A percentile compares a stretch with the other conserved stretches of the same genome.
phyloP scores from a whole-genome alignment of 345 rosid genomes.

The Adansonia digitata region DNA sequence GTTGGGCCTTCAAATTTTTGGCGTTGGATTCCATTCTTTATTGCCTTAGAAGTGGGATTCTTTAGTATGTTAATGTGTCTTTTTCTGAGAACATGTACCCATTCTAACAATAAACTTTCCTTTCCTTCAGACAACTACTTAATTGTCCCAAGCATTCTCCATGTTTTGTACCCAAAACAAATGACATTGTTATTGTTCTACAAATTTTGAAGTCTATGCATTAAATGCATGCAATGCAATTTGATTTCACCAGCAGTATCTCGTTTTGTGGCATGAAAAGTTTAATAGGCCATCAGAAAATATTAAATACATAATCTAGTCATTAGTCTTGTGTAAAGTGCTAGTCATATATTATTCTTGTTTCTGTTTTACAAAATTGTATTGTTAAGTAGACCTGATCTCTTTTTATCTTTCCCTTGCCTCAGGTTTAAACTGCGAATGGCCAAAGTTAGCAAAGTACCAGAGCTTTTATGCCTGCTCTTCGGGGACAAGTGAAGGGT shows the following conservation, averaged over 20 bases:
- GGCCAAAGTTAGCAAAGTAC: constrained; percentile 55
- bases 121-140: background rate
- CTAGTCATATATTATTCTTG: constrained; percentile 3
- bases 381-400: background rate
- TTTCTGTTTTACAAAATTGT: background rate
- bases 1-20: background rate
- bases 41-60: background rate
- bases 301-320: background rate
- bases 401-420: background rate
- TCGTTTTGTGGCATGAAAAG: background rate
- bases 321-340: background rate
- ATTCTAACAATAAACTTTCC: background rate
- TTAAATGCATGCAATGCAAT: background rate
- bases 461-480: constrained; percentile 74
- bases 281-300: background rate
- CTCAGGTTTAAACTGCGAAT: constrained; percentile 30
- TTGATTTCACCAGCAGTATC: background rate
- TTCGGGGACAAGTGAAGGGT: constrained; percentile 89
- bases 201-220: background rate
- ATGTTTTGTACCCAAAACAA: background rate
- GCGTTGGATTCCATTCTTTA: background rate
- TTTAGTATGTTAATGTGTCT: background rate
- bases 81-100: background rate
- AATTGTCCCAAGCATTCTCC: background rate
- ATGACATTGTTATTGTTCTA: background rate